Percentiles rank a stretch among this genome's conserved stretches.
These are phyloP conservation scores for Xylogone sp. DNA, from an alignment of 2,329 filamentous ascomycete genomes.

Conservation along the genomic window DNA sequence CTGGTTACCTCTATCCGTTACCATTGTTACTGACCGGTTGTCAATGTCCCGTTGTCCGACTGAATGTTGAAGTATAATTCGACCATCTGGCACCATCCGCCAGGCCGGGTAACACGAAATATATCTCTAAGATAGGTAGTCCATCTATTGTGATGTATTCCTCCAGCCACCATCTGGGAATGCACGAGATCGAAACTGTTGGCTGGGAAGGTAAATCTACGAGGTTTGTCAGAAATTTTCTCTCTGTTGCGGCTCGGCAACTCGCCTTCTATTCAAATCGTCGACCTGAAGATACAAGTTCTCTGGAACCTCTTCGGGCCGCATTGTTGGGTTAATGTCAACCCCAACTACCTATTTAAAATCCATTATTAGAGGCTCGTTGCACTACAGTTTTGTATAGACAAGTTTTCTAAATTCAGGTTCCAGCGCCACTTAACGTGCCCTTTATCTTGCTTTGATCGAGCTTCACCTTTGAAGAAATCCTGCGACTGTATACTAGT, in stretches of 20 bases:
- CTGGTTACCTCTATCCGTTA: not conserved
- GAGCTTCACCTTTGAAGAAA: no score
- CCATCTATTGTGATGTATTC: constrained; percentile 56
- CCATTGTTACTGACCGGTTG: constrained; percentile 43
- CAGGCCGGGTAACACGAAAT: constrained; percentile 64
- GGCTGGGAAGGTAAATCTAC: constrained; percentile 61
- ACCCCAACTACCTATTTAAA: constrained; percentile 60
- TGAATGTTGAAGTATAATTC: constrained; percentile 84
- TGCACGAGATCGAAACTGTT: constrained; percentile 81
- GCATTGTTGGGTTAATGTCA: constrained; percentile 68
- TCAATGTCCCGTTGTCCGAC: constrained; percentile 78
- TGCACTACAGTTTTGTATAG: not conserved
- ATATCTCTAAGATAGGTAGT: constrained; percentile 72
- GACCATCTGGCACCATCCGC: constrained; percentile 85
- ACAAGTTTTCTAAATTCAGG: not conserved
- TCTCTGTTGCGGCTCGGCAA: not conserved
- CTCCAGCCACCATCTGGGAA: constrained; percentile 36
- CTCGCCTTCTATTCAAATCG: constrained; percentile 62
- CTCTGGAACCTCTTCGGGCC: constrained; percentile 57
- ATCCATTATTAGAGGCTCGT: not conserved
- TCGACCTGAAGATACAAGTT: constrained; percentile 72
- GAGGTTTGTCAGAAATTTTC: not conserved
- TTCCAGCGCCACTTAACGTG: no score
- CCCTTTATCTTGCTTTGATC: no score
- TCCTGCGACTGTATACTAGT: no score